Evolutionary conservation across 225 moss, liverwort and hornwort species (phyloP), one percentile per base, ranked within the genome.

Genomic region (Pseudoscleropodium purum): DNA sequence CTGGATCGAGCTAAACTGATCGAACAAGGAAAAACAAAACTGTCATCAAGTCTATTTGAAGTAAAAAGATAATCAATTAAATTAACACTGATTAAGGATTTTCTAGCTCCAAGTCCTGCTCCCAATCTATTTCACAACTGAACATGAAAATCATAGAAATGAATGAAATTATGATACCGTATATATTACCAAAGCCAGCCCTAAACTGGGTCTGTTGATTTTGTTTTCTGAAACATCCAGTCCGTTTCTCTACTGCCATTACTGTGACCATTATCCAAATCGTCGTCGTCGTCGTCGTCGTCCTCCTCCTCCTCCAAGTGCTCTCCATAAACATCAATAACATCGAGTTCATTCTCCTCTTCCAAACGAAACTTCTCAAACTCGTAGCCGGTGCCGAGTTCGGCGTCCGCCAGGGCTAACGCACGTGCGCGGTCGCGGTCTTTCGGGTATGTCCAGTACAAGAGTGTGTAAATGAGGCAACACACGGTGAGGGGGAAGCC

Each of bases 391-490:
- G 86, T 33, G 74, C 93, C 91, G 33, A 91, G 87, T 37, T 92
- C 87, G 14, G 87, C 76, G 12, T 91, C 88, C 39, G 85, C 86
- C 37, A 90, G 86, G 31, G 93, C 89, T 27, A 96, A 31, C 27
- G 93, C 95, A 20, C 94, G 91, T 14, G 96, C 95, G 79, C 92
- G 94, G 85, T 95, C 97, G 34, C 99, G 96, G 91, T 99, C 99
- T 34, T 81, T 90, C 20, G 97, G 99, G 92, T 99, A 99, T 6
- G 97, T 97, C 93, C 97, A 96, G 82, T 99, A 99, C 68, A 99
- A 90, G 56, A 97, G 87, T 31, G 92, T 94, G 89, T 99, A 99
- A 15, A 96, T 92, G n/a, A 94, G 79, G 93, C 96, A 94, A 81
- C 99, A 99, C 24, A 99, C 16, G 43, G 93, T n/a, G 88, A 97